Percentiles rank a stretch among this genome's conserved stretches.
These are phyloP conservation scores for Alliaria petiolata DNA, from an alignment of 345 rosid genomes.

Conservation along the genomic window DNA sequence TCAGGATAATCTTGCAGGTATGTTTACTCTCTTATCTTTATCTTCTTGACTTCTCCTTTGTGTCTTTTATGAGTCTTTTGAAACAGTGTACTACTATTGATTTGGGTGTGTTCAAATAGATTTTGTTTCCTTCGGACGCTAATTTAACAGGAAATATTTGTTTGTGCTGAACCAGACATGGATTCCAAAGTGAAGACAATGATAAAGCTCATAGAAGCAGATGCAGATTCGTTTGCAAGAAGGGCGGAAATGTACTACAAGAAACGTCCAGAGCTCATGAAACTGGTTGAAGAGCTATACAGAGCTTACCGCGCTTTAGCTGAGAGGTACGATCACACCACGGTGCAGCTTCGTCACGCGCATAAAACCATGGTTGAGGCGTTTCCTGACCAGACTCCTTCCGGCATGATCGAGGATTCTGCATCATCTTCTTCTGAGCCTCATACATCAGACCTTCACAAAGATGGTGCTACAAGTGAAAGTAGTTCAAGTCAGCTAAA, in stretches of 20 bases:
- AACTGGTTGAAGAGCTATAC: conserved; percentile 93
- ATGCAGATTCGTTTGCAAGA: conserved; percentile 99
- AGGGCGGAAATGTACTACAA: conserved; percentile 98
- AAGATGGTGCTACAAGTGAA: conserved; percentile 32
- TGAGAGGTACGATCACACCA: conserved; percentile 95
- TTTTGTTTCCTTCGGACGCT: too few relatives aligned
- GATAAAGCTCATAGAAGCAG: conserved; percentile 98
- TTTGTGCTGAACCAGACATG: conserved; percentile 56
- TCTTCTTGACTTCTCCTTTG: neutral
- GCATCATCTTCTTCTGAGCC: conserved; percentile 49
- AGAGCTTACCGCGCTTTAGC: conserved; percentile 98
- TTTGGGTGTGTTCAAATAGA: neutral
- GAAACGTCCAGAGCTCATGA: conserved; percentile 98
- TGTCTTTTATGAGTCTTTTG: neutral
- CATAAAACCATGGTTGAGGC: conserved; percentile 86
- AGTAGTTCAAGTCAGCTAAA: conserved; percentile 55
- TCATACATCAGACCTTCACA: conserved; percentile 37
- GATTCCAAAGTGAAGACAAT: conserved; percentile 88
- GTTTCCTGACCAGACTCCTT: conserved; percentile 82
- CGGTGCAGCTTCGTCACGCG: conserved; percentile 80
- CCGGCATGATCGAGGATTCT: conserved; percentile 53
- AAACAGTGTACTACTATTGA: neutral
- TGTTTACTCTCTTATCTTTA: neutral
- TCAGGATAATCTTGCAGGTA: conserved; percentile 70
- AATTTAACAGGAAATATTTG: neutral